A percentile compares a stretch with the other conserved stretches of the same genome.
Evolutionary conservation across 2,329 filamentous ascomycete genomes (phyloP).

Genomic region (Calycina herbarum): DNA sequence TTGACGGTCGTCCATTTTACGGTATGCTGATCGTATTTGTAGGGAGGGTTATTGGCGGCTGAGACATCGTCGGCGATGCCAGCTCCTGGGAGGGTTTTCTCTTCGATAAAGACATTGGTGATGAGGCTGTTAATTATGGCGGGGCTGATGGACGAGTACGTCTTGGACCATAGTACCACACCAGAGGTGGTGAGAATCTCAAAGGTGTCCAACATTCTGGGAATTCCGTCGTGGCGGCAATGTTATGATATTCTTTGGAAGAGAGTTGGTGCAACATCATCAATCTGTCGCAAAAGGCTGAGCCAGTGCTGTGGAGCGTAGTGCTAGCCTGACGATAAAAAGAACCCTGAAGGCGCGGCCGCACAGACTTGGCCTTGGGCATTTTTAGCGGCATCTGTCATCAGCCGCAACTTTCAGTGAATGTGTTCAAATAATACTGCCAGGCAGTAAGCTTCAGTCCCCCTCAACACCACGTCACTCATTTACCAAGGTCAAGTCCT

Average conservation of each 20-base stretch:
- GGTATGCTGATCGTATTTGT: constrained; percentile 90
- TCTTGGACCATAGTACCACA: constrained; percentile 93
- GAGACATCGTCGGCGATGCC: constrained; percentile 61
- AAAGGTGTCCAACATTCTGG: constrained; percentile 86
- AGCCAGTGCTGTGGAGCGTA: neutral
- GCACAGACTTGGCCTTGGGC: too few relatives aligned
- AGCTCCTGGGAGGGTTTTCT: constrained; percentile 65
- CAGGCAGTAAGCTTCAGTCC: too few relatives aligned
- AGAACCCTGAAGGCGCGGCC: neutral
- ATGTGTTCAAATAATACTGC: constrained; percentile 19
- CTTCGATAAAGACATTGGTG: constrained; percentile 95
- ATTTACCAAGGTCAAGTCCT: neutral
- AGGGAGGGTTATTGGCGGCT: constrained; percentile 67
- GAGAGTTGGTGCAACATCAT: neutral
- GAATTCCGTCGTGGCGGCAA: constrained; percentile 1
- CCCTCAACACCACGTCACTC: too few relatives aligned
- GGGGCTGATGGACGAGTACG: constrained; percentile 76
- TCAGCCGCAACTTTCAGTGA: constrained; percentile 12
- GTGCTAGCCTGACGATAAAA: neutral
- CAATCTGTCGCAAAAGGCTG: constrained; percentile 6
- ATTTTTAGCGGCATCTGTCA: constrained; percentile 2
- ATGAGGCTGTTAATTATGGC: constrained; percentile 93
- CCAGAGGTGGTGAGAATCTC: constrained; percentile 95
- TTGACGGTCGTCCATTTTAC: constrained; percentile 92
- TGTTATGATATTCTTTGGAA: neutral